phyloP scores from a whole-genome alignment of 305 asterid species.

The Ajuga reptans region DNA sequence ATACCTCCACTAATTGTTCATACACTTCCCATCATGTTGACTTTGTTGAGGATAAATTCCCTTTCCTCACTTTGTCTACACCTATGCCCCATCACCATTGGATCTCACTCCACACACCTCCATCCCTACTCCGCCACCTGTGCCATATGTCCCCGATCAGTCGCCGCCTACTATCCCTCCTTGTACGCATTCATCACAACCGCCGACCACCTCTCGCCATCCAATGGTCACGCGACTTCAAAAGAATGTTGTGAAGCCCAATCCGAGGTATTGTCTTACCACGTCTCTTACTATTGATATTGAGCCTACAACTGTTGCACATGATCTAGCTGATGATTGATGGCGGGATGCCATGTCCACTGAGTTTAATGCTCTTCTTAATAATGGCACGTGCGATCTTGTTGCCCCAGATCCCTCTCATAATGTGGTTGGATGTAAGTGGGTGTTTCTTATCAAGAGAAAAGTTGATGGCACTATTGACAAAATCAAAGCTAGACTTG shows the following conservation, averaged over 20 bases:
- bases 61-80: background rate
- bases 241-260: background rate
- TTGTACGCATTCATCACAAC: background rate
- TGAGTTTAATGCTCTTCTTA: background rate
- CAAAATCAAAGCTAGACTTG: too few relatives aligned
- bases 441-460: too few relatives aligned
- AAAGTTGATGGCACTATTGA: too few relatives aligned
- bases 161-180: background rate
- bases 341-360: background rate
- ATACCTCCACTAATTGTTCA: background rate
- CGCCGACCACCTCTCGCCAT: background rate
- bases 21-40: background rate
- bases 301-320: background rate
- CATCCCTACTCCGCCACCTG: background rate
- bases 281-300: background rate
- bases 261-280: background rate
- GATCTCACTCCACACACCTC: background rate
- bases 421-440: too few relatives aligned
- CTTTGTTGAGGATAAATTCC: background rate
- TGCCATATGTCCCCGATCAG: background rate
- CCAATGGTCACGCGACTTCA: background rate
- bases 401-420: too few relatives aligned
- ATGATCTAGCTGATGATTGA: background rate
- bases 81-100: background rate
- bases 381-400: too few relatives aligned